These are phyloP conservation scores for Zoysia matrella DNA, from an alignment of 202 grass and related monocot genomes.

Conservation along the genomic window DNA sequence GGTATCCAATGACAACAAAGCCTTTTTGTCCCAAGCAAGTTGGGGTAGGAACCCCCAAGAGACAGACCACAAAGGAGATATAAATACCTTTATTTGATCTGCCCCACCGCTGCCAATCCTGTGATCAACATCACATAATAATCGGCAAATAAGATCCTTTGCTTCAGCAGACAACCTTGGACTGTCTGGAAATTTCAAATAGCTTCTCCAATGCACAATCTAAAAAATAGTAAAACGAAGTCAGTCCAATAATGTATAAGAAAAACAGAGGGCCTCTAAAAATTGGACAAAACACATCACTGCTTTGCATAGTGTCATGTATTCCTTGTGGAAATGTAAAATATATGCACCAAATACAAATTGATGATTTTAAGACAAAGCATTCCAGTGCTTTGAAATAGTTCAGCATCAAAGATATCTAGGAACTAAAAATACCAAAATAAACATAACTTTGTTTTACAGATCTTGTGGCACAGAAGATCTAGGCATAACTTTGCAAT, in stretches of 20 bases:
- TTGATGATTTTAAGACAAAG: not conserved
- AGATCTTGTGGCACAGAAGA: not conserved
- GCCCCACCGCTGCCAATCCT: conserved; percentile 73
- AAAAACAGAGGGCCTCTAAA: not conserved
- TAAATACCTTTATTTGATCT: conserved; percentile 83
- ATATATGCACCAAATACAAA: conserved; percentile 13
- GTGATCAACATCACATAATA: conserved; percentile 76
- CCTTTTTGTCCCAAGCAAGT: too few species aligned
- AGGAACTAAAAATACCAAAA: conserved; percentile 3
- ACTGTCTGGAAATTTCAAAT: conserved; percentile 88
- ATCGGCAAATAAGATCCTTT: conserved; percentile 86
- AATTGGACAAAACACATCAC: not conserved
- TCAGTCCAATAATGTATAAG: conserved; percentile 14
- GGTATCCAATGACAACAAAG: too few species aligned
- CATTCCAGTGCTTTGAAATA: not conserved
- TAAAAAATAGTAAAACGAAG: conserved; percentile 38
- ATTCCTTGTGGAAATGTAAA: not conserved
- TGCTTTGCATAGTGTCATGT: not conserved
- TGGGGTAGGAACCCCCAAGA: too few species aligned
- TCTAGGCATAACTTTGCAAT: not conserved
- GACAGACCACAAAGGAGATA: too few species aligned
- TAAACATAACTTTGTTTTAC: not conserved
- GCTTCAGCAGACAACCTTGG: conserved; percentile 74
- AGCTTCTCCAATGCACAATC: conserved; percentile 92
- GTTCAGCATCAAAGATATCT: not conserved